Percentiles rank a stretch among this genome's conserved stretches.
Evolutionary conservation across 1,284 basidiomycete species (phyloP).

Genomic region (Rhodotorula glutinis): DNA sequence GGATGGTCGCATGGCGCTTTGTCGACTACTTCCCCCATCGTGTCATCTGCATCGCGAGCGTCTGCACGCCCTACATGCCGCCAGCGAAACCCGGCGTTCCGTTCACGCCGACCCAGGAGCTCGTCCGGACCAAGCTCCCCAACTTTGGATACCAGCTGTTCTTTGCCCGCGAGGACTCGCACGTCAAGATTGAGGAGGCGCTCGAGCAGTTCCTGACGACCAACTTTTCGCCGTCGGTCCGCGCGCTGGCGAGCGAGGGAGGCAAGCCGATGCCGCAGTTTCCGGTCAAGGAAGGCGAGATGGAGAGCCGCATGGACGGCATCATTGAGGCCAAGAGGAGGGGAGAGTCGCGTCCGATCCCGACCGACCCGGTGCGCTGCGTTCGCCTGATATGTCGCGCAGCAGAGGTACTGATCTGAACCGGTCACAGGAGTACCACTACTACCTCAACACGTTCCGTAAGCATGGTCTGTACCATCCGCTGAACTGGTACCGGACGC

Average conservation of each 20-base stretch:
- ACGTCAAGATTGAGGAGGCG: constrained; percentile 33
- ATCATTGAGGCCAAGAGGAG: constrained; percentile 10
- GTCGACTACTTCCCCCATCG: constrained; percentile 38
- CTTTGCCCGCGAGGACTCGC: constrained; percentile 16
- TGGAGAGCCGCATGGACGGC: constrained; percentile 18
- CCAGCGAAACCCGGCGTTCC: constrained; percentile 14
- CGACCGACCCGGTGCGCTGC: constrained; percentile 27
- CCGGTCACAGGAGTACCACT: constrained; percentile 32
- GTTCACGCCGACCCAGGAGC: constrained; percentile 15
- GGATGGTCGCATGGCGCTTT: constrained; percentile 42
- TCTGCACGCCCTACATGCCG: constrained; percentile 41
- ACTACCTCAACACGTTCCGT: constrained; percentile 34
- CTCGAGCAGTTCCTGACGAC: constrained; percentile 31
- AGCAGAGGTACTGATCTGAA: not conserved
- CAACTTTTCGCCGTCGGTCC: constrained; percentile 19
- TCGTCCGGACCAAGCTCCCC: constrained; percentile 30
- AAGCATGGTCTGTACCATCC: constrained; percentile 26
- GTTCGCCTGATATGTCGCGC: not conserved
- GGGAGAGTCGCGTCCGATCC: constrained; percentile 15
- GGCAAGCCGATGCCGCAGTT: constrained; percentile 16
- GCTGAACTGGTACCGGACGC: constrained; percentile 41
- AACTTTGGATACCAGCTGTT: constrained; percentile 43
- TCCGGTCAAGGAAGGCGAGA: constrained; percentile 23
- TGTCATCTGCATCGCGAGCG: constrained; percentile 35
- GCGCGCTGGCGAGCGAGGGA: not conserved